Evolutionary conservation across 768 basidiomycete species (phyloP), one percentile per base, ranked within the genome.

Genomic region (Exidia glandulosa): DNA sequence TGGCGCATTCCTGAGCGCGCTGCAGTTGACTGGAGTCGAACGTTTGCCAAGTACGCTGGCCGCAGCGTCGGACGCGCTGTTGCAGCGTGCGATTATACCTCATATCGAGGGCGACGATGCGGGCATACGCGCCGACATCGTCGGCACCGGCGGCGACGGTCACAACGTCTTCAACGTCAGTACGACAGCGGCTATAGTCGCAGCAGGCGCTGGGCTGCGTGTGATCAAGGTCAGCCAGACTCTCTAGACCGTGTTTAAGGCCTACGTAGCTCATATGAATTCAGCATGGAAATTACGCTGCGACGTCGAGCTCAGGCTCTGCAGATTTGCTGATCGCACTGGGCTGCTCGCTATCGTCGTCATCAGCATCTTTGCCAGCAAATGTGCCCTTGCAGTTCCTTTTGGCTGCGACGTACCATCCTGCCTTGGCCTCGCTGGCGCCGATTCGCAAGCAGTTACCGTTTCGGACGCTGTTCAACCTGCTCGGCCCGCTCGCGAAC

Each of bases 111-210:
- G 60, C 33, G n/a, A 80, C 32, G 70, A 70, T 2, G 80, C 85
- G 47, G 71, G 27, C 50, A 31, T 54, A 14, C 50, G 50, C 37
- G 81, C 86, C 25, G 87, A 89, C 68, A 90, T 95, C 60, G 93
- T 95, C 25, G 93, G 93, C 2, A 94, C 92, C 0, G 93, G 95
- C 12, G 95, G 96, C 6, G 96, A 97, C 72, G 94, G 94, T 0
- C 84, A 94, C 72, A 90, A 97, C 67, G 86, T 94, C 0, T 97
- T 94, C 80, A 97, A 98, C 69, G 94, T 97, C 57, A 94, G 92
- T 69, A 97, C 95, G 1, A 87, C 91, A 2, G 94, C 95, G 2
- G 94, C 82, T 1, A 81, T 99, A 62, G 90, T 97, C 23, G 95
- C 94, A 31, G 93, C 94, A 27, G 95, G 94, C 14, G 90, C 94